Percentiles rank a stretch among this genome's conserved stretches.
Conservation (phyloP, 1,284 basidiomycete species). For the Coniferiporia sulphurascens region DNA sequence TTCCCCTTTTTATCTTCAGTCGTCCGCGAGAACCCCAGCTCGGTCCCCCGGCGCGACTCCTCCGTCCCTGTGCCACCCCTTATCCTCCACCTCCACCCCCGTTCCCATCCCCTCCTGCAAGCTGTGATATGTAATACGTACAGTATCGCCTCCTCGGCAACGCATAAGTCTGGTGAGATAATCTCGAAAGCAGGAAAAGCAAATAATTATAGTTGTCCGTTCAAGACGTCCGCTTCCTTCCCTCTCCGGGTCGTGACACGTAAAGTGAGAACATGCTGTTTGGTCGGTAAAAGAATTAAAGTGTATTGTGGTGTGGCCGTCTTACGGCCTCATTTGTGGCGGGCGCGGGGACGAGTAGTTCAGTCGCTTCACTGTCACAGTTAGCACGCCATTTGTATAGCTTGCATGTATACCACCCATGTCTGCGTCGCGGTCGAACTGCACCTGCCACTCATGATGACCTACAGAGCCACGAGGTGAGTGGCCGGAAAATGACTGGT, state of each 20-base stretch:
- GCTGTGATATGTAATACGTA: conserved; percentile 1
- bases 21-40: neutral
- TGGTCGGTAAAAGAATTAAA: neutral
- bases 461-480: conserved; percentile 16
- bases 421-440: conserved; percentile 27
- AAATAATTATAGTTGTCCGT: conserved; percentile 7
- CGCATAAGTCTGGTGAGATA: conserved; percentile 3
- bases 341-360: conserved; percentile 11
- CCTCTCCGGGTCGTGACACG: conserved; percentile 1
- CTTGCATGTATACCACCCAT: conserved; percentile 24
- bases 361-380: conserved; percentile 24
- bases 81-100: neutral
- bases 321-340: conserved; percentile 16
- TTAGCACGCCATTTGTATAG: conserved; percentile 24
- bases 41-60: neutral
- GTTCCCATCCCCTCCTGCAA: neutral
- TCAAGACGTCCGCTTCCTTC: neutral
- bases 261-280: neutral
- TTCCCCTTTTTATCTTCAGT: neutral
- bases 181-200: conserved; percentile 5
- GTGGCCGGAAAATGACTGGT: neutral
- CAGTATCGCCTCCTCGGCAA: neutral
- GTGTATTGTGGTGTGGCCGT: neutral
- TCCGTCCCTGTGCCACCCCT: neutral
- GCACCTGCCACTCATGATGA: conserved; percentile 27